These are phyloP conservation scores for Logfia minima DNA, from an alignment of 129 eudicot species.

Conservation along the genomic window DNA sequence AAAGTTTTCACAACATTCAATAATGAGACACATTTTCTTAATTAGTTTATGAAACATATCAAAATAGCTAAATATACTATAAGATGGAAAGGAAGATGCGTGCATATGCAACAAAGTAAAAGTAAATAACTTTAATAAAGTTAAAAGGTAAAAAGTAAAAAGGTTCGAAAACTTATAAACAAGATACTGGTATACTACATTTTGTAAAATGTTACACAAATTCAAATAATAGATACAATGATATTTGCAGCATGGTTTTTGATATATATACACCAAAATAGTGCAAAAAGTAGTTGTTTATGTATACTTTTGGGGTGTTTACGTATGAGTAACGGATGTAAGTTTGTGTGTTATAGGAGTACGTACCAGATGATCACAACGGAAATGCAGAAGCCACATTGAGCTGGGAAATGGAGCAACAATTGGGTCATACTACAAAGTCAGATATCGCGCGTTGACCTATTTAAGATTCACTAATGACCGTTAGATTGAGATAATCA, in stretches of 20 bases:
- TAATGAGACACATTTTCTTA: no score
- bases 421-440: conserved; percentile 54
- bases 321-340: neutral
- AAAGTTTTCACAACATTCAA: no score
- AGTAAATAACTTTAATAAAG: neutral
- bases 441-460: conserved; percentile 68
- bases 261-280: no score
- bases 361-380: conserved; percentile 54
- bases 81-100: no score
- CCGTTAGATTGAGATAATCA: no score
- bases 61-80: no score
- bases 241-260: no score
- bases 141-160: neutral
- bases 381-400: conserved; percentile 46
- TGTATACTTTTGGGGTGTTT: no score
- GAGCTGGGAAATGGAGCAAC: conserved; percentile 94
- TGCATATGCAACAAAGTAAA: neutral
- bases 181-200: neutral
- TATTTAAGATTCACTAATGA: no score
- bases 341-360: conserved; percentile 42
- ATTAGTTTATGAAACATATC: no score
- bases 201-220: neutral
- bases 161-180: neutral
- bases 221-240: no score
- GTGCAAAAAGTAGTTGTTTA: no score